A percentile compares a stretch with the other conserved stretches of the same genome.
Evolutionary conservation across 2,329 filamentous ascomycete genomes (phyloP).

Genomic region (Cladophialophora bantiana): DNA sequence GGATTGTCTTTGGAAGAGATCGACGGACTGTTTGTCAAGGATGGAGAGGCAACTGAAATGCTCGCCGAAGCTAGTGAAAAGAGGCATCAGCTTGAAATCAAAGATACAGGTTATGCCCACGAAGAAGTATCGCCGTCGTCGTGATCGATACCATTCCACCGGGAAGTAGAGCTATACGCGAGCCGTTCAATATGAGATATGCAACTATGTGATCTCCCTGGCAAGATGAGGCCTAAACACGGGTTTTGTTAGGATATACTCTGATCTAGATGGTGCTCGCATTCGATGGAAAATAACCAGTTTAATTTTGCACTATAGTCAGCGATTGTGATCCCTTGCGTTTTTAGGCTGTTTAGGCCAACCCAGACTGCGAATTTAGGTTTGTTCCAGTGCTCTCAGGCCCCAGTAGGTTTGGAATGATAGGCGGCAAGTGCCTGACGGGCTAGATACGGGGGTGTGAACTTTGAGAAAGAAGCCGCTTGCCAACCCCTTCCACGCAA

Average conservation of each 20-base stretch:
- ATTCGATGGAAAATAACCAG: too few relatives aligned
- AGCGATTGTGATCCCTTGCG: background rate
- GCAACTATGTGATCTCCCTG: too few relatives aligned
- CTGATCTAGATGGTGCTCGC: too few relatives aligned
- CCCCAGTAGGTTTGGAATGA: background rate
- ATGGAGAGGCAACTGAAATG: background rate
- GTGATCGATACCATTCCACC: background rate
- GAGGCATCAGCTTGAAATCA: constrained; percentile 4
- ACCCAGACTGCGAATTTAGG: background rate
- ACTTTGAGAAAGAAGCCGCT: background rate
- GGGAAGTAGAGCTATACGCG: too few relatives aligned
- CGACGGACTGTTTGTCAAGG: too few relatives aligned
- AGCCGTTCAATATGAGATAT: too few relatives aligned
- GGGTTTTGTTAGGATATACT: too few relatives aligned
- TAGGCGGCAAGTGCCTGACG: too few relatives aligned
- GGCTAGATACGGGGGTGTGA: background rate
- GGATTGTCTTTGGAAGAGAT: too few relatives aligned
- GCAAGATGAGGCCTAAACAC: too few relatives aligned
- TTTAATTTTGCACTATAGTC: too few relatives aligned
- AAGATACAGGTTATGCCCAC: constrained; percentile 1
- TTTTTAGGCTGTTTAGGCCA: background rate
- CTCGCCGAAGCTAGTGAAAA: constrained; percentile 7
- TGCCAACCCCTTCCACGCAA: background rate
- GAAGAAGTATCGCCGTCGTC: background rate
- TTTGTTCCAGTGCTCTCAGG: background rate